phyloP scores from a whole-genome alignment of 805 yeast genomes.

The Candida manassasensis region DNA sequence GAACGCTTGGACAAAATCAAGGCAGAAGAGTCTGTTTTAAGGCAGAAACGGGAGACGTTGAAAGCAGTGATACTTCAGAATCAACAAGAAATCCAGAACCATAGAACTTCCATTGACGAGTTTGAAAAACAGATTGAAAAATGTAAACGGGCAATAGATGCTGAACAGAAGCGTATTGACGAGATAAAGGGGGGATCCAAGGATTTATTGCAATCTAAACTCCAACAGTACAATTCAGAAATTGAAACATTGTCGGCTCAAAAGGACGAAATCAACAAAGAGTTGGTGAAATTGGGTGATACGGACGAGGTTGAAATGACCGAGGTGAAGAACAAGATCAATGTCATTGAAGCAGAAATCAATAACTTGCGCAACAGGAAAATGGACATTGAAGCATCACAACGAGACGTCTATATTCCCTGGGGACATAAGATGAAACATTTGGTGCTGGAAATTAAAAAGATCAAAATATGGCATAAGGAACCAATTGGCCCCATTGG shows the following conservation, averaged over 20 bases:
- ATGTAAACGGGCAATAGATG: conserved; percentile 18
- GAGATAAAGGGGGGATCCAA: conserved; percentile 41
- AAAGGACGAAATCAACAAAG: conserved; percentile 12
- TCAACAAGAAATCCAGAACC: conserved; percentile 17
- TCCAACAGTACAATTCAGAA: conserved; percentile 14
- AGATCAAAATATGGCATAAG: conserved; percentile 27
- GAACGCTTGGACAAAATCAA: not conserved
- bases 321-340: conserved; percentile 21
- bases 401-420: conserved; percentile 38
- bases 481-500: conserved; percentile 85
- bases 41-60: conserved; percentile 11
- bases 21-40: conserved; percentile 12
- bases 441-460: conserved; percentile 33
- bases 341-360: conserved; percentile 7
- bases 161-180: conserved; percentile 37
- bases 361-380: conserved; percentile 9
- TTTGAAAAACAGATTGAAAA: conserved; percentile 16
- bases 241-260: conserved; percentile 20
- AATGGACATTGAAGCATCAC: conserved; percentile 13
- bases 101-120: conserved; percentile 16
- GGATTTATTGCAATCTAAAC: conserved; percentile 22
- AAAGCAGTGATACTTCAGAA: conserved; percentile 13
- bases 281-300: conserved; percentile 12
- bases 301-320: conserved; percentile 17
- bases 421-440: conserved; percentile 46